Conservation (phyloP, 176 grass and related monocot species). For the Elaeis guineensis region DNA sequence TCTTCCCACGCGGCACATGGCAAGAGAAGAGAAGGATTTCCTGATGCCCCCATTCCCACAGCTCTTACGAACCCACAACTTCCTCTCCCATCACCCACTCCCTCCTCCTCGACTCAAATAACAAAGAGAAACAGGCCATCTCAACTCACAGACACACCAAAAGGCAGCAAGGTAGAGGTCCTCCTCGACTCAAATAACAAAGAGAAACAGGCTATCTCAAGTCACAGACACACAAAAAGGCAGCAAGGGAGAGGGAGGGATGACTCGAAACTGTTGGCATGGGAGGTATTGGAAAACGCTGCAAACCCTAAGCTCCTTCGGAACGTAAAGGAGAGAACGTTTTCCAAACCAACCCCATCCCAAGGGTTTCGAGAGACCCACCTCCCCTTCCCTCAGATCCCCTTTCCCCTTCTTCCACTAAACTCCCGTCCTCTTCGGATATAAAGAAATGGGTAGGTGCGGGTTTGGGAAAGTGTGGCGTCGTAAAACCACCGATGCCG, state of each 20-base stretch:
- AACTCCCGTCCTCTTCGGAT: neutral
- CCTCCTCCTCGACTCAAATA: neutral
- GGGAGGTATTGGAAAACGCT: neutral
- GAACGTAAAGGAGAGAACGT: neutral
- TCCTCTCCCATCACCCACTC: neutral
- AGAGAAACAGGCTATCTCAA: no score
- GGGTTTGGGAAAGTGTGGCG: neutral
- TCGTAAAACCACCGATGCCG: neutral
- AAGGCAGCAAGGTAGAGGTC: no score
- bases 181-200: neutral
- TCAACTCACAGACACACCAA: no score
- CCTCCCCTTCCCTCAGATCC: neutral
- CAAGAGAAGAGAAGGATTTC: neutral
- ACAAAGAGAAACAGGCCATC: no score
- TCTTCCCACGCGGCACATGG: neutral
- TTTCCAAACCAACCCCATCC: conserved; percentile 1
- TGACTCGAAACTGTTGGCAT: neutral
- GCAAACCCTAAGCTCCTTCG: neutral
- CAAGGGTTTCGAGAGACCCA: neutral
- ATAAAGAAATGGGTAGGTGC: neutral
- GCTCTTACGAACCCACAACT: neutral
- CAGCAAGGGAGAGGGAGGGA: neutral
- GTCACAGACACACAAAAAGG: neutral
- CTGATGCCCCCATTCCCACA: neutral
- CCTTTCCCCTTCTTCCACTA: no score